Evolutionary conservation across 2,329 filamentous ascomycete genomes (phyloP), one percentile per base, ranked within the genome.

Genomic region (Stemphylium beticola): DNA sequence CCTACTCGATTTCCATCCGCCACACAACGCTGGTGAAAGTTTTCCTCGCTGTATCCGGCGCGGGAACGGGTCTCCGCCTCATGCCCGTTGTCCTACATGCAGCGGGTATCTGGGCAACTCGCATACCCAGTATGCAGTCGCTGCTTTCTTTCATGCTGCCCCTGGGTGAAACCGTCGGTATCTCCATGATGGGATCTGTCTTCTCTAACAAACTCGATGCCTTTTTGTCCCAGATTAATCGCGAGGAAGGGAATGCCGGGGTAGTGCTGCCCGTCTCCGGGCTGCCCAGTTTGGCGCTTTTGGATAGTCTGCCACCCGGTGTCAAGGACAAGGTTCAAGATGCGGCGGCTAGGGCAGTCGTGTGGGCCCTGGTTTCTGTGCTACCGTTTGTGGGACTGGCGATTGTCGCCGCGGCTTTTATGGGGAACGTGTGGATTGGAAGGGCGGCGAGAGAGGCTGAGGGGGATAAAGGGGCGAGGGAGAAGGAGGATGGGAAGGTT

Each of bases 131-230:
- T 0, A 83, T 88, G 3, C 81, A 87, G 51, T 85, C 82, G 0
- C 68, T 90, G 9, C 80, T 87, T 70, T 78, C 81, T 0, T 84
- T 90, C 48, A 80, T 85, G 2, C 54, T 83, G 14, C 84, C 85
- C 0, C 82, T 90, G 20, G 87, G 88, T 3, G 87, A 87, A 11
- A 88, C 86, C 0, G 72, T 90, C 2, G 83, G 83, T 0, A 77
- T 89, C 40, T 87, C 87, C 0, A 80, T 90, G 63, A 89, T 90
- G 87, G 82, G 85, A 12, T 81, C 83, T 8, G 86, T 90, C 1
- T 89, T 89, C 71, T 88, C 88, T 66, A 90, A 90, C 48, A 79
- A 81, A 48, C 65, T 71, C 11, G 46, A 57, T 6, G 57, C 46
- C 61, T 78, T 64, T 49, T 68, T 60, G 4, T 49, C 34, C 44